These are phyloP conservation scores for Taiwanofungus camphoratus DNA, from an alignment of 1,284 basidiomycete species.

Conservation along the genomic window DNA sequence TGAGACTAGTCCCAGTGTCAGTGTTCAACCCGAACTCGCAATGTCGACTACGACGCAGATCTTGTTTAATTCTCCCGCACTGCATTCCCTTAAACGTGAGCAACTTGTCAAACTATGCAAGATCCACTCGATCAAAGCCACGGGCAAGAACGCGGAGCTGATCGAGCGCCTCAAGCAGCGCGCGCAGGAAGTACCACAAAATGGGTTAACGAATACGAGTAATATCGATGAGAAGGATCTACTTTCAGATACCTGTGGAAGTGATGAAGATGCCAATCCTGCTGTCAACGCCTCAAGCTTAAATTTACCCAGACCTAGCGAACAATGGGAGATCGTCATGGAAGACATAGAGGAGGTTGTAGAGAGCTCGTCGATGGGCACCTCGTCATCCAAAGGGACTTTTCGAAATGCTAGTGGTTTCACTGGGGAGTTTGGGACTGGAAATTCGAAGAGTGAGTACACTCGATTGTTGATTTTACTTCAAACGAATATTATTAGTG, in stretches of 20 bases:
- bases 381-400: slow-evolving; percentile 42
- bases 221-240: not conserved
- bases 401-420: slow-evolving; percentile 21
- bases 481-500: no score
- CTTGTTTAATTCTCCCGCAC: slow-evolving; percentile 72
- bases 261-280: slow-evolving; percentile 11
- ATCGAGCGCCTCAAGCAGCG: slow-evolving; percentile 61
- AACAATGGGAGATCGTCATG: slow-evolving; percentile 76
- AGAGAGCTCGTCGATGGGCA: slow-evolving; percentile 44
- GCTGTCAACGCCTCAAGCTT: slow-evolving; percentile 16
- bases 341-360: slow-evolving; percentile 63
- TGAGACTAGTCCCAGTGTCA: not conserved
- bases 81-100: slow-evolving; percentile 73
- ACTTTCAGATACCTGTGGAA: slow-evolving; percentile 13
- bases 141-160: slow-evolving; percentile 70
- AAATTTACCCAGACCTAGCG: slow-evolving; percentile 54
- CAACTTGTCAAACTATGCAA: slow-evolving; percentile 80
- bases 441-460: slow-evolving; percentile 55
- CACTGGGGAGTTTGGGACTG: slow-evolving; percentile 63
- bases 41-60: slow-evolving; percentile 72
- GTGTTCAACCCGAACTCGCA: not conserved
- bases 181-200: slow-evolving; percentile 51
- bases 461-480: no score
- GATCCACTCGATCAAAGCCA: slow-evolving; percentile 68
- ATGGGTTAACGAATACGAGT: no score